phyloP scores from a whole-genome alignment of 2,329 filamentous ascomycete species.

The Pseudophaeomoniella oleicola region DNA sequence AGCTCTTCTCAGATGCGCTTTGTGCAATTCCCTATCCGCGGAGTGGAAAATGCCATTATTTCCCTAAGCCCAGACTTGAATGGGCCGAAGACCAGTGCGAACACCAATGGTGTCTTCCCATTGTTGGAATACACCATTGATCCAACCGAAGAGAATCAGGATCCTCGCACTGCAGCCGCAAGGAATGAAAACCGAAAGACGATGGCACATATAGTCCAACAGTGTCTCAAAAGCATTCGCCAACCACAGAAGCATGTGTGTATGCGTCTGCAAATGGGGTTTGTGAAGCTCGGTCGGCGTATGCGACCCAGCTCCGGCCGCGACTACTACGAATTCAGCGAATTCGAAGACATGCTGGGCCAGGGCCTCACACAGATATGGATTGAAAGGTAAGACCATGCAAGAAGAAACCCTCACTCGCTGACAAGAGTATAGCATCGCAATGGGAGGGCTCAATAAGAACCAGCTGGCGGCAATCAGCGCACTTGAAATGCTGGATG shows the following conservation, averaged over 20 bases:
- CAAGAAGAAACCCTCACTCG: too few species aligned
- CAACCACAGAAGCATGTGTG: constrained; percentile 20
- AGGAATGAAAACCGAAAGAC: not conserved
- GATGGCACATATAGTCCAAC: not conserved
- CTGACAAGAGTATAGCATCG: too few species aligned
- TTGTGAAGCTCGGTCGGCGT: constrained; percentile 18
- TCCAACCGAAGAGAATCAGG: not conserved
- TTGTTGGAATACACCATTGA: not conserved
- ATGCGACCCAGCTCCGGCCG: constrained; percentile 5
- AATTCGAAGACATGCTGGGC: constrained; percentile 26
- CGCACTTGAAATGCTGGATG: not conserved
- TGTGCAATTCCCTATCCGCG: not conserved
- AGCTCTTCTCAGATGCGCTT: not conserved
- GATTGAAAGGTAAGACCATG: constrained; percentile 23
- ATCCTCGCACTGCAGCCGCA: not conserved
- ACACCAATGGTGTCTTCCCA: not conserved
- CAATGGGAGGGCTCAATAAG: constrained; percentile 14
- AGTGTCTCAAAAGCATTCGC: constrained; percentile 16
- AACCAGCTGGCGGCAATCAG: constrained; percentile 5
- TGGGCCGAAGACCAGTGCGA: too few species aligned
- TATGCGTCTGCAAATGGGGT: constrained; percentile 28
- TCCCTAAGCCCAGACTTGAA: too few species aligned
- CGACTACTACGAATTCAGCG: constrained; percentile 18
- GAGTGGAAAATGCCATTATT: not conserved
- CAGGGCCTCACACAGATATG: constrained; percentile 19